These are phyloP conservation scores for Flaveria bidentis DNA, from an alignment of 129 eudicot genomes.

Conservation along the genomic window DNA sequence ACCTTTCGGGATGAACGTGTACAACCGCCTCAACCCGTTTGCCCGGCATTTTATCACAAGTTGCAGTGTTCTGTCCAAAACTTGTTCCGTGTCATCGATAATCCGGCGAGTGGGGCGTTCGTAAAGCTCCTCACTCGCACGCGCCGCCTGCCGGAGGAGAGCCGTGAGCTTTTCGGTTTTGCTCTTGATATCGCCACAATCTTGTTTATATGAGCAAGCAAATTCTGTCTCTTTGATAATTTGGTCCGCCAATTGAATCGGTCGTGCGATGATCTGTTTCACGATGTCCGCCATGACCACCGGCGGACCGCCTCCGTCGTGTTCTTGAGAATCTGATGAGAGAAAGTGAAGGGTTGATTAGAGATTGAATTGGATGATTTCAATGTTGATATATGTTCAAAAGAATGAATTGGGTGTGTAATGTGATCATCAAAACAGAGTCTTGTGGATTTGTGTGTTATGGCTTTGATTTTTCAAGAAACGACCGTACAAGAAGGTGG, in stretches of 20 bases:
- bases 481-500: conserved; percentile 29
- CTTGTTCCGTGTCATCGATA: conserved; percentile 64
- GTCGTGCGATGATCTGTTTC: conserved; percentile 63
- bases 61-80: conserved; percentile 49
- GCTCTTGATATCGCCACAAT: conserved; percentile 49
- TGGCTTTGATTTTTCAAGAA: conserved; percentile 13
- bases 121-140: conserved; percentile 61
- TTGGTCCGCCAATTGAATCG: conserved; percentile 76
- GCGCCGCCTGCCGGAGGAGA: conserved; percentile 68
- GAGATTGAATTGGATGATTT: conserved; percentile 5
- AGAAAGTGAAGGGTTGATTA: conserved; percentile 18
- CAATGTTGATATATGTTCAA: conserved; percentile 20
- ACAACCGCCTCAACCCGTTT: conserved; percentile 49
- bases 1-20: conserved; percentile 55
- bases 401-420: conserved; percentile 11
- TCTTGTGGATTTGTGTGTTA: background rate
- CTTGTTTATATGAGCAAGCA: conserved; percentile 49
- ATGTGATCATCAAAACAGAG: background rate
- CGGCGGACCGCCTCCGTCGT: conserved; percentile 45
- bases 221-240: conserved; percentile 54
- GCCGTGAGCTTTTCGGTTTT: conserved; percentile 54
- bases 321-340: conserved; percentile 23
- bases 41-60: conserved; percentile 55
- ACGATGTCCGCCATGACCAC: conserved; percentile 62
- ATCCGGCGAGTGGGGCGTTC: conserved; percentile 79